These are phyloP conservation scores for Mercurialis annua DNA, from an alignment of 345 rosid species.

Conservation along the genomic window DNA sequence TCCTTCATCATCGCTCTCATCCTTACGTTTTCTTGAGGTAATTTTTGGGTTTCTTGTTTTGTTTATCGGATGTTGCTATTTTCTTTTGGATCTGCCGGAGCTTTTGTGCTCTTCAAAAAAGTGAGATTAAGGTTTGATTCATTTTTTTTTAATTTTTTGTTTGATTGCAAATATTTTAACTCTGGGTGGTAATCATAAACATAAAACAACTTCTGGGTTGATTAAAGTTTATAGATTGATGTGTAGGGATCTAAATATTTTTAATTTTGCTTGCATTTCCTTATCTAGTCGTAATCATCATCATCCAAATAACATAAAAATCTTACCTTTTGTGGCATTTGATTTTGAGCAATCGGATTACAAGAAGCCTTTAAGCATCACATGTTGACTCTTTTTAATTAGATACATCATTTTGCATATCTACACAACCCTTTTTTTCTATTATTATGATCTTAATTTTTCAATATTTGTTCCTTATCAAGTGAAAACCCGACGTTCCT, in stretches of 20 bases:
- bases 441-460: too few relatives aligned
- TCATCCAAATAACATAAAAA: not conserved
- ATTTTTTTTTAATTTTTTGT: not conserved
- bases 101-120: not conserved
- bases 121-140: conserved; percentile 13
- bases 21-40: too few relatives aligned
- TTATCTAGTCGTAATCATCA: not conserved
- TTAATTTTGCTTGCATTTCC: not conserved
- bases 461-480: too few relatives aligned
- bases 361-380: too few relatives aligned
- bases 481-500: too few relatives aligned
- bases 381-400: too few relatives aligned
- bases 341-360: too few relatives aligned
- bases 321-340: not conserved
- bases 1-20: conserved; percentile 32
- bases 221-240: not conserved
- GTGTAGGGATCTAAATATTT: conserved; percentile 6
- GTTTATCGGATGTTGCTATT: not conserved
- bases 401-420: too few relatives aligned
- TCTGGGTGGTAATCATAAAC: too few relatives aligned
- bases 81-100: conserved; percentile 13
- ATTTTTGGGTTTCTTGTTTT: not conserved
- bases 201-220: too few relatives aligned
- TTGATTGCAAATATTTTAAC: not conserved
- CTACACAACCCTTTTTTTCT: too few relatives aligned